Evolutionary conservation across 805 yeast genomes (phyloP).

Genomic region (Saccharomycopsis sp.): DNA sequence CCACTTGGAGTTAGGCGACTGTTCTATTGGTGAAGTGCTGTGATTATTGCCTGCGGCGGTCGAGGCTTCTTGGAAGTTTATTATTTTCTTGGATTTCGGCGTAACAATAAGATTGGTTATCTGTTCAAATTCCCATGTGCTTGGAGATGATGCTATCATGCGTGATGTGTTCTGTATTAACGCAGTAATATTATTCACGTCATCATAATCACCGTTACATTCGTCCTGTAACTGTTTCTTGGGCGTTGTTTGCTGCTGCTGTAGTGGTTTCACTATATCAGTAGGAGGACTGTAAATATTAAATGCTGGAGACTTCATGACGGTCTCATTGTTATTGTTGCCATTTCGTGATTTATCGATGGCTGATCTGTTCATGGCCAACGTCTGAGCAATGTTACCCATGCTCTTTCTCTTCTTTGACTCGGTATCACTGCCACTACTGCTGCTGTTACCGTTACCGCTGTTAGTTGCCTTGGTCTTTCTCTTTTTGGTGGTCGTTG

Average conservation of each 20-base stretch:
- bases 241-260: background rate
- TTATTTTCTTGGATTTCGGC: background rate
- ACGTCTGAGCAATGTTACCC: constrained; percentile 10
- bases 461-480: background rate
- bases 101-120: constrained; percentile 1
- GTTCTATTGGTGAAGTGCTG: constrained; percentile 1
- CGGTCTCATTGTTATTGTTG: background rate
- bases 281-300: background rate
- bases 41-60: background rate
- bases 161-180: background rate
- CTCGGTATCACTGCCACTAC: background rate
- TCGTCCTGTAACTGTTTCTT: background rate
- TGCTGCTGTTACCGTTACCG: background rate
- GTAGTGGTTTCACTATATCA: background rate
- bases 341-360: constrained; percentile 4
- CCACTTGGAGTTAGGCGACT: constrained; percentile 14
- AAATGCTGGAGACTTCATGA: background rate
- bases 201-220: background rate
- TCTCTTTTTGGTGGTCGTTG: background rate
- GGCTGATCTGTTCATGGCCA: constrained; percentile 12
- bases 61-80: background rate
- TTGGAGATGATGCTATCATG: background rate
- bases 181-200: background rate
- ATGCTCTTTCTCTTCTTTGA: background rate
- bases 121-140: background rate